Conservation (phyloP, 768 basidiomycete genomes). For the Pisolithus sp. region DNA sequence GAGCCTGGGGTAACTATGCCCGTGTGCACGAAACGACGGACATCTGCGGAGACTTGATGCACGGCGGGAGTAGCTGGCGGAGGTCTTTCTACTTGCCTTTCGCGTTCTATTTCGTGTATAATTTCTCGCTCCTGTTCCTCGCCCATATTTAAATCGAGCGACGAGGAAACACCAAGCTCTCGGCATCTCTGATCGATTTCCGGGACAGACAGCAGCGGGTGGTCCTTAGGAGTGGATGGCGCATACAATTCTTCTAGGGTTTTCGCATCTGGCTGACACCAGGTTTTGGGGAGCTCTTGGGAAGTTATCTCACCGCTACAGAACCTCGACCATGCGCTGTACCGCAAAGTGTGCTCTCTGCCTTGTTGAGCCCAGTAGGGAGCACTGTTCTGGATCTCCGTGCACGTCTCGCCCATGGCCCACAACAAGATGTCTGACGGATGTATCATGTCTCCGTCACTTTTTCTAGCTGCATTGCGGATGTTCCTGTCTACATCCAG, state of each 20-base stretch:
- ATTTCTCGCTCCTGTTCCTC: conserved; percentile 48
- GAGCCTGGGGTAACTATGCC: conserved; percentile 2
- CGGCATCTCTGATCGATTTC: conserved; percentile 21
- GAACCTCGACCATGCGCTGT: conserved; percentile 12
- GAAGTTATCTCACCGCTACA: conserved; percentile 5
- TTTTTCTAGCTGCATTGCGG: conserved; percentile 21
- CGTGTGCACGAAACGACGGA: conserved; percentile 22
- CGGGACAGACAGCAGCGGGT: neutral
- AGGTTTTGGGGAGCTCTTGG: conserved; percentile 12
- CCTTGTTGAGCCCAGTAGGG: conserved; percentile 42
- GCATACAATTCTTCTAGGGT: conserved; percentile 31
- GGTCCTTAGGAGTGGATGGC: conserved; percentile 3
- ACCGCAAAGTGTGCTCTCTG: conserved; percentile 25
- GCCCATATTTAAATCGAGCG: conserved; percentile 22
- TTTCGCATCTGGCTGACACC: conserved; percentile 37
- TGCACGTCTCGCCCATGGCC: conserved; percentile 40
- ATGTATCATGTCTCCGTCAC: neutral
- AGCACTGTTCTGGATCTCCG: conserved; percentile 29
- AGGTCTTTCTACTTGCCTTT: conserved; percentile 34
- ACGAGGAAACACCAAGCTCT: conserved; percentile 20
- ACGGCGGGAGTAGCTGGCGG: conserved; percentile 19
- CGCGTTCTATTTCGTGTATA: conserved; percentile 34
- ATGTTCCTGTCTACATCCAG: conserved; percentile 33
- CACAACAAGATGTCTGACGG: conserved; percentile 36
- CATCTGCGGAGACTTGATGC: conserved; percentile 21